Percentiles rank a stretch among this genome's conserved stretches.
Evolutionary conservation across 345 rosid species (phyloP).

Genomic region (Fremontodendron californicum): DNA sequence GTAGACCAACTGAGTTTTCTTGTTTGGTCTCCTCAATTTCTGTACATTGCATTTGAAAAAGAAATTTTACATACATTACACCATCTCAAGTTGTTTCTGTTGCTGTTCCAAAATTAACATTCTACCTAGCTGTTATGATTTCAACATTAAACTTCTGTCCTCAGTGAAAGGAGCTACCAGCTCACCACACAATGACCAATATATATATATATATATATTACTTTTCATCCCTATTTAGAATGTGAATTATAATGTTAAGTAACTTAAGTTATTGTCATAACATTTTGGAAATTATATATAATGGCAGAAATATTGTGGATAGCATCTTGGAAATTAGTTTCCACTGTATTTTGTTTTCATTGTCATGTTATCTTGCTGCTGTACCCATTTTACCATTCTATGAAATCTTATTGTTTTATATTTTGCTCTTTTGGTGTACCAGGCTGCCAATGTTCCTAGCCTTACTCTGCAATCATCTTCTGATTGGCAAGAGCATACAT

Average conservation of each 20-base stretch:
- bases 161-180: neutral
- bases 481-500: slow-evolving; percentile 89
- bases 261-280: neutral
- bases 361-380: neutral
- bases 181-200: neutral
- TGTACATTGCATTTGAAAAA: neutral
- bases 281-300: neutral
- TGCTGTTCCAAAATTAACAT: neutral
- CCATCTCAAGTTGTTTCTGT: neutral
- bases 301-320: neutral
- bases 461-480: slow-evolving; percentile 47
- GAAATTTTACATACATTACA: neutral
- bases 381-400: neutral
- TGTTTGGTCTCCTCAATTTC: neutral
- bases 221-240: neutral
- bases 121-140: neutral
- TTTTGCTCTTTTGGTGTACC: slow-evolving; percentile 3
- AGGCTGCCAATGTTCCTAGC: slow-evolving; percentile 40
- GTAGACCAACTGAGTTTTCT: neutral
- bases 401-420: neutral
- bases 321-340: neutral
- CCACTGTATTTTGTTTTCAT: slow-evolving; percentile 2
- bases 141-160: neutral
- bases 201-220: neutral
- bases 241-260: neutral